Evolutionary conservation across 768 basidiomycete genomes (phyloP).

Genomic region (Chiua virens): DNA sequence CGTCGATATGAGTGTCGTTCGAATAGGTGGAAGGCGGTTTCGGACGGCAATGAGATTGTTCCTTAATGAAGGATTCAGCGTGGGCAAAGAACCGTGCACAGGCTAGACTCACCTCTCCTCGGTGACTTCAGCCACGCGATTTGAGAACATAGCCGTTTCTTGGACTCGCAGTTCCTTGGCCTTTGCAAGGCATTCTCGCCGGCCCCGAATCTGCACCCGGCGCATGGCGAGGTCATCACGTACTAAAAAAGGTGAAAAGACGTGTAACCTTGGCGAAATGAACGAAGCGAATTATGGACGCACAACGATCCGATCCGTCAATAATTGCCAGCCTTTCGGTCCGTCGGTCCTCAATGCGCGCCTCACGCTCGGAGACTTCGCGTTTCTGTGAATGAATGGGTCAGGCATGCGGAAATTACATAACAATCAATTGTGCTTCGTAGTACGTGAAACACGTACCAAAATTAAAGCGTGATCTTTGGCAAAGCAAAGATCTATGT

Average conservation of each 20-base stretch:
- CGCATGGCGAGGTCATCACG: slow-evolving; percentile 43
- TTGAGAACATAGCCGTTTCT: slow-evolving; percentile 25
- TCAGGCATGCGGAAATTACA: slow-evolving; percentile 28
- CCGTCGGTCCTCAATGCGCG: slow-evolving; percentile 50
- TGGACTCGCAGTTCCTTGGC: slow-evolving; percentile 42
- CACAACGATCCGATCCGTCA: slow-evolving; percentile 48
- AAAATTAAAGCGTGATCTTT: slow-evolving; percentile 39
- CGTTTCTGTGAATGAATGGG: slow-evolving; percentile 49
- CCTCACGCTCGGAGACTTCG: slow-evolving; percentile 65
- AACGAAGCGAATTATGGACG: slow-evolving; percentile 27
- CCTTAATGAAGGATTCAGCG: slow-evolving; percentile 38
- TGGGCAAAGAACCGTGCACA: slow-evolving; percentile 1
- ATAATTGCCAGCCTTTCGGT: slow-evolving; percentile 43
- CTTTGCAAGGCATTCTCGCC: slow-evolving; percentile 46
- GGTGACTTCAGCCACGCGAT: slow-evolving; percentile 33
- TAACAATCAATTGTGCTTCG: slow-evolving; percentile 7
- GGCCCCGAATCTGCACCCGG: slow-evolving; percentile 42
- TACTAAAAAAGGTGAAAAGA: slow-evolving; percentile 33
- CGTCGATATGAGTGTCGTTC: slow-evolving; percentile 64
- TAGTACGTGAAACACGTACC: slow-evolving; percentile 38
- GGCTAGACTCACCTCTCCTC: slow-evolving; percentile 38
- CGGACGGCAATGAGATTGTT: slow-evolving; percentile 46
- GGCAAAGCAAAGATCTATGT: slow-evolving; percentile 48
- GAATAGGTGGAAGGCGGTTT: slow-evolving; percentile 49
- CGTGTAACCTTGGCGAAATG: slow-evolving; percentile 14